Conservation (phyloP, 805 yeast genomes). For the Myxozyma sirexii region DNA sequence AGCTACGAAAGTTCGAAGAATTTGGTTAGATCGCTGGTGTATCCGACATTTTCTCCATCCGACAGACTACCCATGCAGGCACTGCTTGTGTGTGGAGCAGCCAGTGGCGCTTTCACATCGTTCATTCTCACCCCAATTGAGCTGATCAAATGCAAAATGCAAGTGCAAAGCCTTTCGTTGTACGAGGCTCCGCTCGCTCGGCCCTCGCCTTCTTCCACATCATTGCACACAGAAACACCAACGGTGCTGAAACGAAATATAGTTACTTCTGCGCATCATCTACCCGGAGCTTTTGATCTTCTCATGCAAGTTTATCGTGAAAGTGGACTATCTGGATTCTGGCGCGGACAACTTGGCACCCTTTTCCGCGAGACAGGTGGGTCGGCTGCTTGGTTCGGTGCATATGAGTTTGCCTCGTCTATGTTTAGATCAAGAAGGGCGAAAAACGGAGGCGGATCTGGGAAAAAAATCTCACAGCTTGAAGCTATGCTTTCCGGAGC, state of each 20-base stretch:
- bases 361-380: conserved; percentile 83
- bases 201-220: no score
- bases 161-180: conserved; percentile 56
- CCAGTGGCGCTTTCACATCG: conserved; percentile 81
- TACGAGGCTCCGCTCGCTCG: not conserved
- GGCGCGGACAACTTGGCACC: conserved; percentile 88
- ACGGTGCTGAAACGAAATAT: not conserved
- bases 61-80: conserved; percentile 46
- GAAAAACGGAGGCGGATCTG: not conserved
- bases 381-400: conserved; percentile 92
- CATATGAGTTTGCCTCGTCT: conserved; percentile 63
- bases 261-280: conserved; percentile 3
- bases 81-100: conserved; percentile 70
- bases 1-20: conserved; percentile 19
- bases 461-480: conserved; percentile 44
- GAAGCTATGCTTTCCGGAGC: conserved; percentile 80
- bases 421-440: conserved; percentile 36
- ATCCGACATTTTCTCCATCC: not conserved
- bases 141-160: conserved; percentile 82
- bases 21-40: not conserved
- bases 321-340: conserved; percentile 71
- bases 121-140: conserved; percentile 91
- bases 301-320: conserved; percentile 48
- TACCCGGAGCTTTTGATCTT: conserved; percentile 31
- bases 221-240: no score